phyloP scores from a whole-genome alignment of 1,139 yeast genomes.

The Sugiyamaella castrensis region DNA sequence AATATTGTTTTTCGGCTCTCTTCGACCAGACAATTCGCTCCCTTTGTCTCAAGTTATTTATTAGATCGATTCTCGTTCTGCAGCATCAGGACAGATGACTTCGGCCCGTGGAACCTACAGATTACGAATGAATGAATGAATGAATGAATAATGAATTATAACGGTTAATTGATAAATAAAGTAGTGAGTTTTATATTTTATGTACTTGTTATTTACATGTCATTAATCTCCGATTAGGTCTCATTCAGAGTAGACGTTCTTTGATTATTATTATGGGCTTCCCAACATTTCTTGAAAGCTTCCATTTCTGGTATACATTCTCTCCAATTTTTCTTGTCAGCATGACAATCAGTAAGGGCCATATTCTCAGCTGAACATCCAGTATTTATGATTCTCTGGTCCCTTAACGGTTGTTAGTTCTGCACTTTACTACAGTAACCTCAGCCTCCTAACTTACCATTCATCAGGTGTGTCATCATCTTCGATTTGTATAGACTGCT shows the following conservation, averaged over 20 bases:
- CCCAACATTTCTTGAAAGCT: conserved; percentile 70
- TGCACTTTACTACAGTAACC: not conserved
- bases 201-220: conserved; percentile 3
- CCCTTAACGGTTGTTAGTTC: conserved; percentile 41
- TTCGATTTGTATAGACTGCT: conserved; percentile 20
- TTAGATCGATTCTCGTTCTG: too few relatives aligned
- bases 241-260: conserved; percentile 36
- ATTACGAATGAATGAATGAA: too few relatives aligned
- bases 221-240: not conserved
- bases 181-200: not conserved
- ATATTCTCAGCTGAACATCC: conserved; percentile 70
- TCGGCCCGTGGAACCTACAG: too few relatives aligned
- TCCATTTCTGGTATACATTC: conserved; percentile 62
- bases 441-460: conserved; percentile 27
- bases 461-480: conserved; percentile 64
- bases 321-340: conserved; percentile 74
- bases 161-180: not conserved
- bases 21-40: too few relatives aligned
- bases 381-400: conserved; percentile 61
- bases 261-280: conserved; percentile 51
- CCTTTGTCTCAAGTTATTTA: too few relatives aligned
- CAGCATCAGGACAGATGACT: too few relatives aligned
- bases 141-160: not conserved
- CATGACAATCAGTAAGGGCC: conserved; percentile 63
- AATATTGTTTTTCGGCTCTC: too few relatives aligned